Percentiles rank a stretch among this genome's conserved stretches.
phyloP scores from a whole-genome alignment of 164 flowering plant species.

The Vitis amurensis region DNA sequence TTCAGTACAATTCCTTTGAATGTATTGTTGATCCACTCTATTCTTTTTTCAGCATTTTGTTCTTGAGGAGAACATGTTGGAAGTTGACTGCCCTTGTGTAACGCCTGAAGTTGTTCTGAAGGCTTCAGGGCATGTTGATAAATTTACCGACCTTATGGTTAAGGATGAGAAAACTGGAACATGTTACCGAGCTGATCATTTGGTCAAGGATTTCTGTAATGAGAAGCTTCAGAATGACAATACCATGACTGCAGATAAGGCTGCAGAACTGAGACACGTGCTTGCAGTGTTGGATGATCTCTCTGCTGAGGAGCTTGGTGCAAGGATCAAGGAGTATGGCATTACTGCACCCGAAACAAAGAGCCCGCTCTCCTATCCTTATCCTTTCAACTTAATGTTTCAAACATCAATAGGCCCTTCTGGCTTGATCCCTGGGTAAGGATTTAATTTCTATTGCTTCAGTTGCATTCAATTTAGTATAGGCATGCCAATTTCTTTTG shows the following conservation, averaged over 20 bases:
- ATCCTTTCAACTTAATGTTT: conserved; percentile 97
- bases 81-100: conserved; percentile 96
- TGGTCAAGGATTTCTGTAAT: conserved; percentile 91
- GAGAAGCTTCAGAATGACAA: conserved; percentile 88
- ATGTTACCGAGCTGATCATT: conserved; percentile 93
- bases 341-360: conserved; percentile 93
- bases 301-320: conserved; percentile 81
- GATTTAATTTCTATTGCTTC: not conserved
- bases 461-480: no score
- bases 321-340: conserved; percentile 88
- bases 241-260: conserved; percentile 58
- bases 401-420: conserved; percentile 97
- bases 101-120: conserved; percentile 91
- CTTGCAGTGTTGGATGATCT: conserved; percentile 87
- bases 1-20: no score
- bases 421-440: conserved; percentile 79
- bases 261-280: conserved; percentile 67
- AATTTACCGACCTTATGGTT: conserved; percentile 98
- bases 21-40: not conserved
- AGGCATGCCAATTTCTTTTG: not conserved
- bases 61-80: conserved; percentile 92
- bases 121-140: conserved; percentile 99
- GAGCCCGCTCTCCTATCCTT: conserved; percentile 89
- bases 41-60: conserved; percentile 78
- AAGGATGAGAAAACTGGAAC: conserved; percentile 93